phyloP scores from a whole-genome alignment of 2,329 filamentous ascomycete genomes.

The Hypoxylon sp. region DNA sequence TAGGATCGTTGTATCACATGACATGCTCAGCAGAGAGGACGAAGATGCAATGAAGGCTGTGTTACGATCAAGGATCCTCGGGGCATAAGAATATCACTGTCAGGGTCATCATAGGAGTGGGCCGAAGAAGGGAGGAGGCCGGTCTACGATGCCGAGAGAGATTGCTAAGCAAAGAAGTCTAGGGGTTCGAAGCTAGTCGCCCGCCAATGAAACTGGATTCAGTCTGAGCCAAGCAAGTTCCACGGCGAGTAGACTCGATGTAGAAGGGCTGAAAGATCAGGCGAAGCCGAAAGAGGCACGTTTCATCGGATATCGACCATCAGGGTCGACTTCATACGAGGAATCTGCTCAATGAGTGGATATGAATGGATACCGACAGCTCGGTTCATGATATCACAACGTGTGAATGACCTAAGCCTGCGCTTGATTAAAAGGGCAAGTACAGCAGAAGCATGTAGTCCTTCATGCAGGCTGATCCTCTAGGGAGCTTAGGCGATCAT shows the following conservation, averaged over 20 bases:
- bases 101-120: conserved; percentile 19
- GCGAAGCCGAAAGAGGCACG: conserved; percentile 24
- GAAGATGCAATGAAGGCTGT: conserved; percentile 28
- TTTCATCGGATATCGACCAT: conserved; percentile 19
- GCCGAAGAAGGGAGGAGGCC: conserved; percentile 17
- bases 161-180: conserved; percentile 17
- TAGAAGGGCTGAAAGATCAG: conserved; percentile 32
- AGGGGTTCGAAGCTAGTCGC: conserved; percentile 7
- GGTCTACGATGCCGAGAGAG: conserved; percentile 1
- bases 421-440: conserved; percentile 34
- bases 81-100: conserved; percentile 14
- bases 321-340: conserved; percentile 12
- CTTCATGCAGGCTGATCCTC: conserved; percentile 31
- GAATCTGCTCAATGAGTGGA: conserved; percentile 22
- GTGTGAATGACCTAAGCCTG: conserved; percentile 21
- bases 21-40: conserved; percentile 21
- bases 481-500: conserved; percentile 31
- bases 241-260: conserved; percentile 12
- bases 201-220: conserved; percentile 17
- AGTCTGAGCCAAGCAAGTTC: conserved; percentile 8
- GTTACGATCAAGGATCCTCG: conserved; percentile 20
- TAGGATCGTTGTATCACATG: conserved; percentile 38
- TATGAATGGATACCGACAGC: conserved; percentile 36
- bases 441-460: conserved; percentile 7
- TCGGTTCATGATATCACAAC: conserved; percentile 35